Evolutionary conservation across 495 filamentous ascomycete species (phyloP), one percentile per base, ranked within the genome.

Genomic region (Melanomma pulvis-pyrius): DNA sequence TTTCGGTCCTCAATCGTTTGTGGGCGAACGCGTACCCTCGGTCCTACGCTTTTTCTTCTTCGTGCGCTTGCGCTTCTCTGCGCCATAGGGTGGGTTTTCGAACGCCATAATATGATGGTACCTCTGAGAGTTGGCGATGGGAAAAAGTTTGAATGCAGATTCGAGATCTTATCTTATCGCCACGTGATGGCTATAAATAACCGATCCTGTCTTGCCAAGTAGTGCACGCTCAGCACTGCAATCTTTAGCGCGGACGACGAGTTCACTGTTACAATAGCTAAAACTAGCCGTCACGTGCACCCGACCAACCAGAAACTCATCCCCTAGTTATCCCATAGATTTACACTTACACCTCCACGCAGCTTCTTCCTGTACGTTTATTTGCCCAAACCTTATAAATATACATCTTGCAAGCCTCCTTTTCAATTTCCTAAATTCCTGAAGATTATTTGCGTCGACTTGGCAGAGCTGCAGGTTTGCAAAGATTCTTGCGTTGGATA

Each of bases 151-250:
- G 12, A 12, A 44, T 44, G 9, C 39, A 17, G 8, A 44, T 6
- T n/a, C 13, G 9, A 44, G 17, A 44, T 12, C 36, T 58, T 60
- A 68, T 68, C 65, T 68, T 68, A 68, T 68, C 65, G 15, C 25
- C 65, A 68, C 58, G 65, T 68, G 65, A 62, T 46, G 15, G 3
- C 21, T 55, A 19, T 55, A 6, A 36, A 6, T 36, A 36, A 6
- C 6, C 6, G 13, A 36, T 36, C 32, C 6, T 13, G 13, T 6
- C 32, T 13, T 6, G 32, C 32, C 32, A 36, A 36, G 13, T 36
- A 6, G 6, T 6, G 32, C 32, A 36, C 6, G 13, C 6, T 36
- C 6, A 11, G 17, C 17, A 44, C 39, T 44, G 39, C 39, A 44
- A 44, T 44, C 39, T n/a, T 15, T 44, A n/a, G 13, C 39, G 3